These are phyloP conservation scores for Apiospora phragmitis DNA, from an alignment of 2,329 filamentous ascomycete genomes.

Conservation along the genomic window DNA sequence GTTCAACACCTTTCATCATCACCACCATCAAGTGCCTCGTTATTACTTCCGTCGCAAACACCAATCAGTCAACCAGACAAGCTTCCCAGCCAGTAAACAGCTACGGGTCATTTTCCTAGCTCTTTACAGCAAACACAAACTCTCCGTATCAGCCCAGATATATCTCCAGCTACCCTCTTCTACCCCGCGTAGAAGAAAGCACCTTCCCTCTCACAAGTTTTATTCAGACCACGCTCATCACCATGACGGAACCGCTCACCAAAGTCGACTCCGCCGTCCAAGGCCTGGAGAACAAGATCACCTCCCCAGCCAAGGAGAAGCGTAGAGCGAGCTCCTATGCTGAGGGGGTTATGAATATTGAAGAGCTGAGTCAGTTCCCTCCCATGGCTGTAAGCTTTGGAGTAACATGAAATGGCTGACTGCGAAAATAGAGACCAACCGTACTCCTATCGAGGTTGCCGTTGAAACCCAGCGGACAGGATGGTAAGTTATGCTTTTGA, in stretches of 20 bases:
- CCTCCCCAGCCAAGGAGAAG: constrained; percentile 67
- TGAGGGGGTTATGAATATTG: constrained; percentile 77
- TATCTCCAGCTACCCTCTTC: not conserved
- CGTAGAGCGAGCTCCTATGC: constrained; percentile 73
- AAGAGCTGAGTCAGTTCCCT: constrained; percentile 73
- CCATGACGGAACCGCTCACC: constrained; percentile 59
- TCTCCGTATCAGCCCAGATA: not conserved
- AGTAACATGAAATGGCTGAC: not conserved
- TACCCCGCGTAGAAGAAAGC: not conserved
- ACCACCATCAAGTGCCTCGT: not conserved
- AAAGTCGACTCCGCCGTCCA: constrained; percentile 93
- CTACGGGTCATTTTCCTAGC: not conserved
- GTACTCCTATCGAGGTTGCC: constrained; percentile 70
- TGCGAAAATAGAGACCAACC: constrained; percentile 65
- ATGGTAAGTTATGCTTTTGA: constrained; percentile 61
- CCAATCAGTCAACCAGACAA: not conserved
- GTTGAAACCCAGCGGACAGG: constrained; percentile 84
- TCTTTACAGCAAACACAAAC: not conserved
- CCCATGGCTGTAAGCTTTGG: not conserved
- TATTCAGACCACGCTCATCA: constrained; percentile 9
- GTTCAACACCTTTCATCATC: constrained; percentile 6
- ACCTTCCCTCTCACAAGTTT: not conserved
- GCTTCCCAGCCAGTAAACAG: not conserved
- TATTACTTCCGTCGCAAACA: not conserved
- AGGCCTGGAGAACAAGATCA: constrained; percentile 57